Conservation (phyloP, 2,329 filamentous ascomycete species). For the Neophaeococcomyces mojaviensis region DNA sequence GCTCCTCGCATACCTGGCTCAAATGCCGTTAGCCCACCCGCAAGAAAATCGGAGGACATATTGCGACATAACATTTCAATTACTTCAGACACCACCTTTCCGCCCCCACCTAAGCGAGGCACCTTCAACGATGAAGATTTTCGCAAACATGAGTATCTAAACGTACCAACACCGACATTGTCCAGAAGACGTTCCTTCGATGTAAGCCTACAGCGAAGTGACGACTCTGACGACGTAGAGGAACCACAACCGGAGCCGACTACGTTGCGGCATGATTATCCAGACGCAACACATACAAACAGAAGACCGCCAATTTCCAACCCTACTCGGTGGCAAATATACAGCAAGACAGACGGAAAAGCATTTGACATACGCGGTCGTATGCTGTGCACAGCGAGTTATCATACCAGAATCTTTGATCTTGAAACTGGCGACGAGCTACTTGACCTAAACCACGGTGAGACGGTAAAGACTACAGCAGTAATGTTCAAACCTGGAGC, state of each 20-base stretch:
- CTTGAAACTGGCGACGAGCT: constrained; percentile 71
- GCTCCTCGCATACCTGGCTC: background rate
- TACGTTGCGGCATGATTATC: constrained; percentile 58
- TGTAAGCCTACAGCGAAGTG: constrained; percentile 18
- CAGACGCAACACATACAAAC: constrained; percentile 77
- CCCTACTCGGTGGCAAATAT: constrained; percentile 65
- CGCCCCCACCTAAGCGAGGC: constrained; percentile 28
- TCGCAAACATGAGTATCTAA: constrained; percentile 13
- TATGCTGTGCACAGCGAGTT: constrained; percentile 77
- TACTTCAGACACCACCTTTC: constrained; percentile 20
- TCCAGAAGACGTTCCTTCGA: constrained; percentile 10
- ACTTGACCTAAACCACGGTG: constrained; percentile 74
- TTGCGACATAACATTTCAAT: background rate
- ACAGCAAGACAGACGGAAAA: constrained; percentile 78
- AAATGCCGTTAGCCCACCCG: background rate
- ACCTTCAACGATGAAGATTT: constrained; percentile 16
- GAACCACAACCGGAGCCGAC: constrained; percentile 41
- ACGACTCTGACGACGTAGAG: constrained; percentile 46
- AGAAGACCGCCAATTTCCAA: constrained; percentile 71
- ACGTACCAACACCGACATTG: constrained; percentile 8
- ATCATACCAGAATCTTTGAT: constrained; percentile 83
- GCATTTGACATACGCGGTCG: constrained; percentile 83
- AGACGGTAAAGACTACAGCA: constrained; percentile 73
- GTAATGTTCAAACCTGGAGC: constrained; percentile 77
- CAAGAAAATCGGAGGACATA: constrained; percentile 2